Evolutionary conservation across 352 stramenopile genomes (phyloP), one percentile per base, ranked within the genome.

Genomic region (Phytopythium helicoides): DNA sequence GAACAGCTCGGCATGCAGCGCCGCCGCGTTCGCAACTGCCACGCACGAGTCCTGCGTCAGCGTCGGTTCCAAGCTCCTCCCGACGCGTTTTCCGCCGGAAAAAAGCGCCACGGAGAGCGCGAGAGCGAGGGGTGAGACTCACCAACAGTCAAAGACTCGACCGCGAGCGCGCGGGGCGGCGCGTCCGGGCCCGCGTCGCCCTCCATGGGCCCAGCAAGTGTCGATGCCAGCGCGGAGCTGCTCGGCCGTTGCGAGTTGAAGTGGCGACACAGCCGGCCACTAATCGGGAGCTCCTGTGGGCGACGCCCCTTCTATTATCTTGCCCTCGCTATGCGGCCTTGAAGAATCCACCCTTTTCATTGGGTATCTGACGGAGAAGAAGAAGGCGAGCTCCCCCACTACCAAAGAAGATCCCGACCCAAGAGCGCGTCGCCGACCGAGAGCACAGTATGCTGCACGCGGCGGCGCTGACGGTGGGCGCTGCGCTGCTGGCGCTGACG

Each of bases 1-100:
- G 35, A 86, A 88, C 42, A 88, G 64, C 54, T 86, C 64, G 6
- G 52, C 59, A 40, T 88, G 77, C 25, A 77, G 58, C 40, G 55
- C 52, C 14, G 23, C 44, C 8, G 56, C 69, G 51, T 87, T 71
- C 33, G 71, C 59, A 45, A 86, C 76, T 84, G 60, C 28, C 15
- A 28, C 7, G 3, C 40, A 52, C 45, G 38, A 68, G 8, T 16
- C n/a, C 0, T 19, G 4, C 6, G 25, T 50, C 2, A 50, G 44
- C n/a, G 41, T 11, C 3, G 14, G 16, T 14, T 28, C 4, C 18
- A 10, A 3, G 26, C 5, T 10, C 6, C 44, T 18, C 25, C 26
- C 11, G 9, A 36, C 11, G 6, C 25, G n/a, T 11, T 3, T 25
- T 31, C 14, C 9, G n/a, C 3, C 18, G 4, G 15, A 25, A 6